A percentile compares a stretch with the other conserved stretches of the same genome.
phyloP scores from a whole-genome alignment of 768 basidiomycete genomes.

The Cyclocybe cylindracea region DNA sequence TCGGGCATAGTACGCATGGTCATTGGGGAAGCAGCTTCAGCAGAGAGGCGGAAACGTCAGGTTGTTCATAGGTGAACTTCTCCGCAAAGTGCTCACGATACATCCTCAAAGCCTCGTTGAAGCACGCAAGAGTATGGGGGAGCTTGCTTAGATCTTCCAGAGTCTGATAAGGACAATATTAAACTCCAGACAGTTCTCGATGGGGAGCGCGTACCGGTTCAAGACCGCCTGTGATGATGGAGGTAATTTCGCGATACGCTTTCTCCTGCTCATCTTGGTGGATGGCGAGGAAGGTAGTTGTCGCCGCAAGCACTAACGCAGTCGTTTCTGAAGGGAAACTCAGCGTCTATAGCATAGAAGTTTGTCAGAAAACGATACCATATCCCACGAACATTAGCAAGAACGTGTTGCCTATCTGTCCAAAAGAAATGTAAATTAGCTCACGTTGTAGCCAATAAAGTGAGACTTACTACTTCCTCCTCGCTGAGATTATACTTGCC shows the following conservation, averaged over 20 bases:
- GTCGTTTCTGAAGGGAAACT: constrained; percentile 6
- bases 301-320: constrained; percentile 5
- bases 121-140: constrained; percentile 8
- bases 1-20: constrained; percentile 6
- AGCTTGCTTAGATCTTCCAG: constrained; percentile 3
- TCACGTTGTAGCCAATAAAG: background rate
- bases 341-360: too few relatives aligned
- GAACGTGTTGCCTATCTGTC: constrained; percentile 24
- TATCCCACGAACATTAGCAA: constrained; percentile 25
- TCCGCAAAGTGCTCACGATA: constrained; percentile 3
- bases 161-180: background rate
- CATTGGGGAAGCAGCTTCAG: constrained; percentile 4
- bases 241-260: constrained; percentile 7
- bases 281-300: constrained; percentile 5
- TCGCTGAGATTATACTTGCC: constrained; percentile 18
- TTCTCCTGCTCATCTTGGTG: constrained; percentile 9
- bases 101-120: constrained; percentile 8
- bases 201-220: constrained; percentile 4
- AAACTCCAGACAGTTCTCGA: too few relatives aligned
- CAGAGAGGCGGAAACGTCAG: background rate
- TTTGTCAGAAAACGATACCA: constrained; percentile 7
- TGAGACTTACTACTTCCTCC: constrained; percentile 19
- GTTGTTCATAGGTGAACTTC: background rate
- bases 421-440: background rate
- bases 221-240: background rate